Evolutionary conservation across 768 basidiomycete species (phyloP).

Genomic region (Scleroderma bovista): DNA sequence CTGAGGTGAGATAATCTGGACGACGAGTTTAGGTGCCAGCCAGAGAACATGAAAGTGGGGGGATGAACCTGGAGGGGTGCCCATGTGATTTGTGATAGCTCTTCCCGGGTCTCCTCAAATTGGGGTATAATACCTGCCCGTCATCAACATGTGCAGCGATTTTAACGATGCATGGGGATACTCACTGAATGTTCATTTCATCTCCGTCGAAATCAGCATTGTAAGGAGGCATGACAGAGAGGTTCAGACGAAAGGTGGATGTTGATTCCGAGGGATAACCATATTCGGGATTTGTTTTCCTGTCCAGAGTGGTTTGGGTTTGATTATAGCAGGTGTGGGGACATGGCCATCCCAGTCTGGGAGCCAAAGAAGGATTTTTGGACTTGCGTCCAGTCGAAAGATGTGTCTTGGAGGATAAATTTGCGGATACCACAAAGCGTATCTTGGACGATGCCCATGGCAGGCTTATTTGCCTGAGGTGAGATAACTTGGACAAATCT

Average conservation of each 20-base stretch:
- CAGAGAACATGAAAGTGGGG: too few species aligned
- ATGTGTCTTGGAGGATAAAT: constrained; percentile 92
- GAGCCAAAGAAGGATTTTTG: constrained; percentile 99
- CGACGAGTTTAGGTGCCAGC: too few species aligned
- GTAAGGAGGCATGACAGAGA: constrained; percentile 97
- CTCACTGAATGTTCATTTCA: constrained; percentile 99
- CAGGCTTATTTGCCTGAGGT: constrained; percentile 99
- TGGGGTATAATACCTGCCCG: constrained; percentile 73
- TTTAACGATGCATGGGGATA: constrained; percentile 17
- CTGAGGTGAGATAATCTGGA: constrained; percentile 75
- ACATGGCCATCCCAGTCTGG: constrained; percentile 95
- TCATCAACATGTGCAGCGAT: constrained; percentile 6
- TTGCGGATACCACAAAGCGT: constrained; percentile 97
- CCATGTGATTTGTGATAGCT: constrained; percentile 98
- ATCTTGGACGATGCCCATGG: constrained; percentile 99
- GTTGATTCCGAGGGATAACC: constrained; percentile 94
- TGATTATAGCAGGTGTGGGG: constrained; percentile 90
- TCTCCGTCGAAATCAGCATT: constrained; percentile 99
- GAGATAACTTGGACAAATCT: constrained; percentile 78
- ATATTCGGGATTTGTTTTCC: constrained; percentile 95
- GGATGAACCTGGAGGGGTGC: constrained; percentile 83
- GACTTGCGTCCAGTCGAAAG: constrained; percentile 92
- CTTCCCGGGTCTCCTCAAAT: constrained; percentile 96
- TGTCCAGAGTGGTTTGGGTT: constrained; percentile 96
- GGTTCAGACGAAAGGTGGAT: constrained; percentile 77